Conservation (phyloP, 2,329 filamentous ascomycete species). For the Metarhizium guizhouense region DNA sequence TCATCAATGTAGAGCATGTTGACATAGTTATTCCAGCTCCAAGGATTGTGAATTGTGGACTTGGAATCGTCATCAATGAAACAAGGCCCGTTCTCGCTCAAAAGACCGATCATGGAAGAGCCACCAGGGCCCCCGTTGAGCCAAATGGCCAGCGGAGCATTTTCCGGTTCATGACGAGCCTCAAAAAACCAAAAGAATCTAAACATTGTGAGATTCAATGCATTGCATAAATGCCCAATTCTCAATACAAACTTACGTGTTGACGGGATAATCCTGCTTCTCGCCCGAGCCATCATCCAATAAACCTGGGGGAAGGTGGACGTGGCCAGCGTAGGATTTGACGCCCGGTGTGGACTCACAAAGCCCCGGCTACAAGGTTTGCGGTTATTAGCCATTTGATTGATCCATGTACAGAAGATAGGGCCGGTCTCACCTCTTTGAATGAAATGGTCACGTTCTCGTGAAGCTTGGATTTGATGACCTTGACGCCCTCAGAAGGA, state of each 20-base stretch:
- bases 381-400: background rate
- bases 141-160: constrained; percentile 47
- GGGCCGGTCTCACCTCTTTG: constrained; percentile 32
- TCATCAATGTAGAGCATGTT: constrained; percentile 48
- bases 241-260: constrained; percentile 28
- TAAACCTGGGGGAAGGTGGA: constrained; percentile 40
- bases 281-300: constrained; percentile 32
- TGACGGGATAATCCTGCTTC: constrained; percentile 32
- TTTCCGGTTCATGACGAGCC: constrained; percentile 29
- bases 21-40: constrained; percentile 52
- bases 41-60: constrained; percentile 45
- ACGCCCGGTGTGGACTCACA: constrained; percentile 48
- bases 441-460: constrained; percentile 53
- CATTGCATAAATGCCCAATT: background rate
- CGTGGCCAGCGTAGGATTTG: constrained; percentile 58
- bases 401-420: background rate
- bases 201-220: background rate
- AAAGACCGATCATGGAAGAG: constrained; percentile 55
- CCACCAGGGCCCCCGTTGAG: constrained; percentile 56
- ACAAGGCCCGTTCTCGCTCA: constrained; percentile 49
- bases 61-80: constrained; percentile 38
- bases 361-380: constrained; percentile 39
- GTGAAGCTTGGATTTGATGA: constrained; percentile 49
- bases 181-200: constrained; percentile 43
- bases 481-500: constrained; percentile 27